Evolutionary conservation across 129 eudicot species (phyloP).

Genomic region (Scalesia atractyloides): DNA sequence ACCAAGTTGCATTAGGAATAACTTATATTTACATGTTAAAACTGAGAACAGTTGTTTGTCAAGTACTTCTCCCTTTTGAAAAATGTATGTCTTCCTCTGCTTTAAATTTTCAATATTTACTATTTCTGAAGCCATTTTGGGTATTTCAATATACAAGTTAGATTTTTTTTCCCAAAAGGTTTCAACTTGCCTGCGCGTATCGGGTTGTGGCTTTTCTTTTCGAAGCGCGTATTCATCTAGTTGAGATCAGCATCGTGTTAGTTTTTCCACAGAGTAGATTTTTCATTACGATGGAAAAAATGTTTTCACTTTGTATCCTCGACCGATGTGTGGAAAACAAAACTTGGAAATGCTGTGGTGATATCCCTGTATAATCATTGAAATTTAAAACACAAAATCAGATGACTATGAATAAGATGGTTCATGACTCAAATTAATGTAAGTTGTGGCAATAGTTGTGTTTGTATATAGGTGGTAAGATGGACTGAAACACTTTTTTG

Average conservation of each 20-base stretch:
- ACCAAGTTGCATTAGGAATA: not conserved
- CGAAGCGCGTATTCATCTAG: not conserved
- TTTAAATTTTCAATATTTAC: not conserved
- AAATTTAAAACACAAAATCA: not conserved
- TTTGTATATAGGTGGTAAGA: not conserved
- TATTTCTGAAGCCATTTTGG: not conserved
- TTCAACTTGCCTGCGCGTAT: not conserved
- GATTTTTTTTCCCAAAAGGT: not conserved
- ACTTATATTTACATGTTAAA: conserved; percentile 7
- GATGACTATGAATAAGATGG: not conserved
- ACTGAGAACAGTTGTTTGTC: not conserved
- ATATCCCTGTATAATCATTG: conserved; percentile 62
- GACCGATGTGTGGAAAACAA: conserved; percentile 77
- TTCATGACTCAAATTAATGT: not conserved
- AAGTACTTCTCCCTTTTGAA: not conserved
- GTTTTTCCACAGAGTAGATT: not conserved
- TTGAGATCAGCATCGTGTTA: conserved; percentile 16
- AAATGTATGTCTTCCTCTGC: not conserved
- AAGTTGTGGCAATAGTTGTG: not conserved
- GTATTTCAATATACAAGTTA: not conserved
- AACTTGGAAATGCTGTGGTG: conserved; percentile 78
- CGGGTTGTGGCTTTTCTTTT: not conserved
- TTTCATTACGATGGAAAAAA: not conserved
- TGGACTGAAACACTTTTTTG: not conserved
- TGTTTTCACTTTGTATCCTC: conserved; percentile 56